A percentile compares a stretch with the other conserved stretches of the same genome.
phyloP scores from a whole-genome alignment of 768 basidiomycete species.

The Suillus brevipes region DNA sequence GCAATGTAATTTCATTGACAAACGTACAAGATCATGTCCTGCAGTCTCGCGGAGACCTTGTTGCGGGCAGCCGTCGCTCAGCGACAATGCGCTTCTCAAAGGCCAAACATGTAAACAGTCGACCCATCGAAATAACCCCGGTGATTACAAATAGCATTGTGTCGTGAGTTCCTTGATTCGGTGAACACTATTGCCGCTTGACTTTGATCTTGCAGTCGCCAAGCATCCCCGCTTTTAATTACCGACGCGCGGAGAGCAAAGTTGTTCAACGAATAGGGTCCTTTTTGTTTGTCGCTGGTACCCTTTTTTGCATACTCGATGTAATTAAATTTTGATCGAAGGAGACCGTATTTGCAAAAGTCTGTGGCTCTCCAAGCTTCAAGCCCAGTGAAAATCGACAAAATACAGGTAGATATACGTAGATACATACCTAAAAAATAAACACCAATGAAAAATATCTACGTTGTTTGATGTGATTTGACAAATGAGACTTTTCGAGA shows the following conservation, averaged over 20 bases:
- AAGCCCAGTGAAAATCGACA: too few relatives aligned
- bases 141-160: neutral
- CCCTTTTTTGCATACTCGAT: neutral
- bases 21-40: constrained; percentile 3
- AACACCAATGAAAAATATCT: too few relatives aligned
- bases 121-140: neutral
- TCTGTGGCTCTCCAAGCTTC: neutral
- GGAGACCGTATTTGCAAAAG: neutral
- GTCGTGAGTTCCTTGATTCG: neutral
- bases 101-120: neutral
- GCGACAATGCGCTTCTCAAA: neutral
- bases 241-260: neutral
- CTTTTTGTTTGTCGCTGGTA: neutral
- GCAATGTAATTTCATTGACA: neutral
- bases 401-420: too few relatives aligned
- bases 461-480: too few relatives aligned
- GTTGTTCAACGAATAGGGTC: too few relatives aligned
- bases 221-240: neutral
- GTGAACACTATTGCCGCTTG: neutral
- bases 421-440: too few relatives aligned
- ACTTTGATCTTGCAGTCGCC: neutral
- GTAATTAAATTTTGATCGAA: neutral
- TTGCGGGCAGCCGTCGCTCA: constrained; percentile 3
- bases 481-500: neutral
- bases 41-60: neutral